phyloP scores from a whole-genome alignment of 371 early-diverging fungal species.

The Mortierella sp. region DNA sequence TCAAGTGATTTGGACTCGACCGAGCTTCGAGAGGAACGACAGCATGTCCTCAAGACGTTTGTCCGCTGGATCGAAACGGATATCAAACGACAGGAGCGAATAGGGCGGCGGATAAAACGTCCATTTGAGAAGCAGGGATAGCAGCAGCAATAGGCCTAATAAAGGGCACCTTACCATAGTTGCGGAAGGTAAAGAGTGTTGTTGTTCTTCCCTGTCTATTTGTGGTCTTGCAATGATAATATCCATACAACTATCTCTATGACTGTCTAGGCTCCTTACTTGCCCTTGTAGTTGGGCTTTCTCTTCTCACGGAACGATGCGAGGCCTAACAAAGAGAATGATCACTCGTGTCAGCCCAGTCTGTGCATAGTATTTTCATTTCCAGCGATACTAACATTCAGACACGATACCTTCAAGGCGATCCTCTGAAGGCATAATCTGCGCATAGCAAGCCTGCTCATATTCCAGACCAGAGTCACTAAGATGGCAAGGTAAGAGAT shows the following conservation, averaged over 20 bases:
- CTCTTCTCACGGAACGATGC: constrained; percentile 86
- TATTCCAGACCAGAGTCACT: constrained; percentile 89
- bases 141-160: no score
- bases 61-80: constrained; percentile 49
- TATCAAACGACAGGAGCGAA: constrained; percentile 12
- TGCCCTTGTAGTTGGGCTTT: constrained; percentile 87
- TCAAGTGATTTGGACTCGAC: constrained; percentile 31
- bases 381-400: neutral
- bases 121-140: no score
- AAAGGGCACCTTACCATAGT: no score
- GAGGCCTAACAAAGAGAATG: constrained; percentile 57
- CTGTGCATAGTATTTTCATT: neutral
- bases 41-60: constrained; percentile 41
- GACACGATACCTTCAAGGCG: constrained; percentile 88
- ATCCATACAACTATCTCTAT: no score
- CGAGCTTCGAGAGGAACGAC: constrained; percentile 24
- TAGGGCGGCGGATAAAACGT: neutral
- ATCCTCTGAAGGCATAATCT: constrained; percentile 95
- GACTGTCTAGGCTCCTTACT: constrained; percentile 55
- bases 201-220: no score
- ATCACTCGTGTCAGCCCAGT: neutral
- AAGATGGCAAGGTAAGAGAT: neutral
- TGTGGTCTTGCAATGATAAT: no score
- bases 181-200: no score
- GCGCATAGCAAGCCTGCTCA: constrained; percentile 96